A percentile compares a stretch with the other conserved stretches of the same genome.
phyloP scores from a whole-genome alignment of 2,329 filamentous ascomycete genomes.

The Colletotrichum cuscutae region DNA sequence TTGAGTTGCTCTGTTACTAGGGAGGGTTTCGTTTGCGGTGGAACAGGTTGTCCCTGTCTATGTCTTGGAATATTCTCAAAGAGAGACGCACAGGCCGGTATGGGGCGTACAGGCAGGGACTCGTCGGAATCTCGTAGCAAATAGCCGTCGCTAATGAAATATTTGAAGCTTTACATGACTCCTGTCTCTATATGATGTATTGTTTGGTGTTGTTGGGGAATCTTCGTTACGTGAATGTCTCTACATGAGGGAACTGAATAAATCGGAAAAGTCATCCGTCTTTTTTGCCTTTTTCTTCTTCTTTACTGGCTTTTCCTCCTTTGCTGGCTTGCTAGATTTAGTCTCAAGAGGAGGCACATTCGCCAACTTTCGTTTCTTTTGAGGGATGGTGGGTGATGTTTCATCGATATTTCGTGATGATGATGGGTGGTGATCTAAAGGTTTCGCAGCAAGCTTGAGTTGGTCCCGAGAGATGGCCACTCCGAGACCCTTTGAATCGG shows the following conservation, averaged over 20 bases:
- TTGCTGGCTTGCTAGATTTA: not conserved
- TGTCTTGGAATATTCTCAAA: slow-evolving; percentile 20
- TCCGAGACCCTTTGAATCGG: slow-evolving; percentile 40
- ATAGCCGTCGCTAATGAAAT: slow-evolving; percentile 34
- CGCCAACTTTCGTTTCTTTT: slow-evolving; percentile 17
- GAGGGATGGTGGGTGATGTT: not conserved
- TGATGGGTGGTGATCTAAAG: not conserved
- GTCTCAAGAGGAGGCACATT: not conserved
- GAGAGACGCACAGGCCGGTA: slow-evolving; percentile 24
- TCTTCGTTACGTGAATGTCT: slow-evolving; percentile 21
- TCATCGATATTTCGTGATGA: not conserved
- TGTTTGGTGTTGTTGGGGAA: not conserved
- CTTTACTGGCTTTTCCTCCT: slow-evolving; percentile 43
- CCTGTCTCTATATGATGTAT: not conserved
- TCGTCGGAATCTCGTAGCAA: slow-evolving; percentile 30
- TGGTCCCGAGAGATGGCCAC: slow-evolving; percentile 43
- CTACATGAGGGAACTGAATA: slow-evolving; percentile 72
- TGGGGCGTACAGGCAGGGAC: slow-evolving; percentile 34
- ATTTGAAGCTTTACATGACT: slow-evolving; percentile 16
- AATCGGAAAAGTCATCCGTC: slow-evolving; percentile 76
- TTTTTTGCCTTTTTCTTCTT: slow-evolving; percentile 58
- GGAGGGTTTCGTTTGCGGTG: not conserved
- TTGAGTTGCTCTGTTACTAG: slow-evolving; percentile 12
- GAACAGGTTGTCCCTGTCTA: slow-evolving; percentile 8
- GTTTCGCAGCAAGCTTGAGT: not conserved